Base-by-base conservation (phyloP, 345 rosid species). In the Gossypium stocksii region DNA sequence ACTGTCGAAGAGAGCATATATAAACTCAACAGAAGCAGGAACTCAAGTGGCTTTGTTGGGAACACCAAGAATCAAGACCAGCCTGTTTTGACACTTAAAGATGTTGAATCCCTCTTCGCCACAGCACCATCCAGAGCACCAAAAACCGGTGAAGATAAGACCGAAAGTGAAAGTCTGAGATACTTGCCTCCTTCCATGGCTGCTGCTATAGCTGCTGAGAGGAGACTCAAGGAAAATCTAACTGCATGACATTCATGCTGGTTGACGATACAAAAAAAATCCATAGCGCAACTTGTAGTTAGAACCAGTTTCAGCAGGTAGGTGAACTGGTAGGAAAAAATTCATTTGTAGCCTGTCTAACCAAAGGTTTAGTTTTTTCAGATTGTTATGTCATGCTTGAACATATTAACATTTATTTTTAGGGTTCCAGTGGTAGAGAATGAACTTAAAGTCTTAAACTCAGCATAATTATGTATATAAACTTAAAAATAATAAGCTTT, bases 1-100 rank as follows among this genome's bases (percentile, higher is more conserved):
- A 94, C 97, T 0, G 98, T 94, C 74, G 98, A 94, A 87, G 97
- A 92, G 86, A 89, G 98, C 83, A 87, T 94, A 76, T 86, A 88
- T 81, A 88, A 94, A 77, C 87, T 94, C 81, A 94, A 89, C 87
- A 91, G 85, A 82, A 93, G 92, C 77, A 86, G 89, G 85, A 85
- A 82, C 71, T 77, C 77, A 14, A 87, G 76, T 76, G 79, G 91
- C 20, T 86, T 88, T 83, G 83, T 88, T 54, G 92, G 97, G 74
- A 94, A 86, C 82, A 88, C 95, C 44, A 94, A 87, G 83, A 94
- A 92, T 77, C 95, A 91, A 77, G 98, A 92, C 80, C 93, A 91
- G 82, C 90, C 93, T 51, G 77, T 86, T 71, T 70, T 94, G 82
- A 94, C 95, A 3, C 85, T 94, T 1, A 86, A 83, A 79, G 98